Evolutionary conservation across 768 basidiomycete species (phyloP), one percentile per base, ranked within the genome.

Genomic region (Pleurotus cornucopiae): DNA sequence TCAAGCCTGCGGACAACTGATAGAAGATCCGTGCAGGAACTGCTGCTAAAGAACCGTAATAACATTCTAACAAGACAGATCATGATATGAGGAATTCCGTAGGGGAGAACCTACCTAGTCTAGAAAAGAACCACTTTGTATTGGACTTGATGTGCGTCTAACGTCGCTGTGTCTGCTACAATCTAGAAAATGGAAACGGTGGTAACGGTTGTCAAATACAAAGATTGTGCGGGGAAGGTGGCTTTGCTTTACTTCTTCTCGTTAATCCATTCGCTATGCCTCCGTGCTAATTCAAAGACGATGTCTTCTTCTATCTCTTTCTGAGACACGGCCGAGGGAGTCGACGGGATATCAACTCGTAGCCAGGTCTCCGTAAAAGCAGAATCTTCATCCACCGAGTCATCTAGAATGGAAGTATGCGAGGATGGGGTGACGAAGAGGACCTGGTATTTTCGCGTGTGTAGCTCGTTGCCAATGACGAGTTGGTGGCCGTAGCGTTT

Each of bases 231-330:
- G n/a, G n/a, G 14, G 20, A 44, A n/a, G 14, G 20, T 44, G 41
- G 20, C 41, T 44, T 44, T 21, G 41, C 11, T 44, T 12, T 54
- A 60, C 12, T n/a, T 38, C 38, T 37, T 57, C 25, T 58, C 63
- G 23, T 64, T 68, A 41, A 88, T 81, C 92, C 94, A 98, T 25
- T 64, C 69, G 3, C 74, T 72, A 70, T 99, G 96, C 59, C 89
- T 78, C 62, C 70, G 74, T 4, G 91, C 81, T 48, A 98, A 73
- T 65, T 91, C 89, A 1, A 65, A 69, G 1, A 98, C 75, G 59
- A 98, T 98, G 55, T 93, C 85, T 64, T 95, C 90, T 69, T 99
- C 96, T 38, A 99, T 98, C 72, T 99, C 96, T 58, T 85, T 85
- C 13, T 58, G 58, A 1, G 68, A 71, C 6, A 73, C 73, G 1